Base-by-base conservation (phyloP, 768 basidiomycete species). In the Macrocybe gigantea region DNA sequence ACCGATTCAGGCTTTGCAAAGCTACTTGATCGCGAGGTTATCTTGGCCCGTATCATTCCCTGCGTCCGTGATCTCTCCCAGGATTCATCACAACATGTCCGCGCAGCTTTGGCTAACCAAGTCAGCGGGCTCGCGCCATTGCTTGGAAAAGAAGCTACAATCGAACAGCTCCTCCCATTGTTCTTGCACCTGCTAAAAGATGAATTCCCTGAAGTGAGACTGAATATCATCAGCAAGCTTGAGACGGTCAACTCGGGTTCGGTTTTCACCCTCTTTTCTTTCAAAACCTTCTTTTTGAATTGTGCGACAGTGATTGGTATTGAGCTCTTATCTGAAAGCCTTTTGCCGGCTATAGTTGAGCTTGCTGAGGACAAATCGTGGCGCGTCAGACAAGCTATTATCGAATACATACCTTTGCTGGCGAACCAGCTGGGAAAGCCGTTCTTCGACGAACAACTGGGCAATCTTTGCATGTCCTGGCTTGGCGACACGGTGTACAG, bases 291-390 rank as follows among this genome's bases (percentile, higher is more conserved):
- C 50, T 49, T 30, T 14, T 38, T 33, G n/a, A 15, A 45, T 49
- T 12, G 36, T 41, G 48, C 33, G 49, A 2, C 53, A 94, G 96
- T 98, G n/a, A 98, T 99, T 55, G 96, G 96, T 40, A 96, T 98
- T 59, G 92, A 97, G 51, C 76, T 93, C 31, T 71, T 99, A 44
- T 92, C 93, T 1, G 93, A 94, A 56, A 94, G 91, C 55, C 85
- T 99, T 34, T 80, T 99, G 31, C 96, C 96, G 7, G 96, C 96
- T 34, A 98, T 99, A 55, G 89, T 98, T 53, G 91, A 98, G 62
- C 76, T 99, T 33, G 96, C 96, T 6, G 95, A 98, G 66, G 96
- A 99, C 74, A 99, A 98, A 65, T 96, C 96, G 51, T 99, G 96
- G 96, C 88, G 96, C 30, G 95, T 99, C 13, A 87, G 96, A 56